These are phyloP conservation scores for Ophiostoma sp. DNA, from an alignment of 2,329 filamentous ascomycete species.

Conservation along the genomic window DNA sequence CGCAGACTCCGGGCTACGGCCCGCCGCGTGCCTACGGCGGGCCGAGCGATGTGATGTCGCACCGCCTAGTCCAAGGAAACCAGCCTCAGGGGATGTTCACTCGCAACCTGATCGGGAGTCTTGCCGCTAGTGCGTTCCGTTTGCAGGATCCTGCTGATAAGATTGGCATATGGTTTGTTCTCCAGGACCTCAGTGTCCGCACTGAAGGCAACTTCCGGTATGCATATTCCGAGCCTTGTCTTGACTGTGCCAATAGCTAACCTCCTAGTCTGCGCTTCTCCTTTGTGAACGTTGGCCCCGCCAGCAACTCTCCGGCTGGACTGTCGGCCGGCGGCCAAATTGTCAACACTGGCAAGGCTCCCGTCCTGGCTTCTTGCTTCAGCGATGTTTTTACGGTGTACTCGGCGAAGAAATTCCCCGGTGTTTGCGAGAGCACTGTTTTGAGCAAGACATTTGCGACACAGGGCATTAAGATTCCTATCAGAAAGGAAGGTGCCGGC, in stretches of 20 bases:
- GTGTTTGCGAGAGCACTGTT: constrained; percentile 87
- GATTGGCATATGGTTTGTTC: constrained; percentile 90
- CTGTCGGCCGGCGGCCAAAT: constrained; percentile 30
- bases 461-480: constrained; percentile 95
- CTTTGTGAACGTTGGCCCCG: constrained; percentile 76
- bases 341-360: constrained; percentile 72
- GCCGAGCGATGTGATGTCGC: constrained; percentile 33
- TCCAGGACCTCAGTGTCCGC: constrained; percentile 90
- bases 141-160: constrained; percentile 73
- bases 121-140: constrained; percentile 81
- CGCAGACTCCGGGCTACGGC: constrained; percentile 29
- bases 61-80: constrained; percentile 38
- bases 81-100: constrained; percentile 82
- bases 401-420: constrained; percentile 96
- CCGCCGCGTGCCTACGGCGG: constrained; percentile 30
- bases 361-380: constrained; percentile 78
- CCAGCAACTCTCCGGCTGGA: constrained; percentile 35
- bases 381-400: constrained; percentile 89
- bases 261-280: constrained; percentile 55
- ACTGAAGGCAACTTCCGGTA: constrained; percentile 90
- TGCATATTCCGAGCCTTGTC: constrained; percentile 28
- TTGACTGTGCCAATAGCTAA: constrained; percentile 16
- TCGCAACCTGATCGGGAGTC: constrained; percentile 85
- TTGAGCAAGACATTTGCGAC: constrained; percentile 88
- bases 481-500: constrained; percentile 70